Percentiles rank a stretch among this genome's conserved stretches.
These are phyloP conservation scores for Fonsecaea multimorphosa DNA, from an alignment of 2,329 filamentous ascomycete species.

Conservation along the genomic window DNA sequence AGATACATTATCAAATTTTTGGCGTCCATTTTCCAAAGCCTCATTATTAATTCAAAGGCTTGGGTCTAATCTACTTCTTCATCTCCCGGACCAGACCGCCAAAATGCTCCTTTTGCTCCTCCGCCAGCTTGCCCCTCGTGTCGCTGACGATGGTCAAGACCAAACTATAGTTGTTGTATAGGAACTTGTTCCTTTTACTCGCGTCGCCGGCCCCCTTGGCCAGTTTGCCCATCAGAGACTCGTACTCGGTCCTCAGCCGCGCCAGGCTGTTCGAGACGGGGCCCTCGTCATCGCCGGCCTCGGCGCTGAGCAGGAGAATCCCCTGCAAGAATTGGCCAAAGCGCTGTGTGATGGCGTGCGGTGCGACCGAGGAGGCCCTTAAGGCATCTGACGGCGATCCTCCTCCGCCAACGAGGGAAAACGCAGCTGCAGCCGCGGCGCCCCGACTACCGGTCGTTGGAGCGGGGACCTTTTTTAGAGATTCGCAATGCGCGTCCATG, in stretches of 20 bases:
- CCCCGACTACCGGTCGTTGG: constrained; percentile 49
- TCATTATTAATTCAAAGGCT: not conserved
- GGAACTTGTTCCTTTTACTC: constrained; percentile 81
- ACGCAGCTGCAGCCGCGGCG: constrained; percentile 55
- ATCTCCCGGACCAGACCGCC: constrained; percentile 58
- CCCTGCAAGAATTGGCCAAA: constrained; percentile 92
- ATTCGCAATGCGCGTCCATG: constrained; percentile 92
- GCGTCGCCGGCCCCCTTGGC: constrained; percentile 76
- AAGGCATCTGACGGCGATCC: constrained; percentile 60
- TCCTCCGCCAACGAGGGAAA: constrained; percentile 59
- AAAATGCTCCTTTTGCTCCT: constrained; percentile 79
- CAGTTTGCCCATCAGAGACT: constrained; percentile 78
- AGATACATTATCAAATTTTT: not conserved
- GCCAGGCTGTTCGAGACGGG: constrained; percentile 82
- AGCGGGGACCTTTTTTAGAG: constrained; percentile 67
- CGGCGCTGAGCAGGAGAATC: constrained; percentile 80
- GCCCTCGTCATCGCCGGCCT: constrained; percentile 92
- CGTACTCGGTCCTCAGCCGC: constrained; percentile 79
- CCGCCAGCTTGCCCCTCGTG: constrained; percentile 55
- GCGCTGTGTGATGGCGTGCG: constrained; percentile 90
- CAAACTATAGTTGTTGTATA: constrained; percentile 95
- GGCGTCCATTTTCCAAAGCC: not conserved
- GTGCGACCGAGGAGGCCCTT: constrained; percentile 76
- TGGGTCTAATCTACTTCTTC: constrained; percentile 22
- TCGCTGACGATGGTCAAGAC: constrained; percentile 87